phyloP scores from a whole-genome alignment of 768 basidiomycete species.

The Trametopsis cervina region DNA sequence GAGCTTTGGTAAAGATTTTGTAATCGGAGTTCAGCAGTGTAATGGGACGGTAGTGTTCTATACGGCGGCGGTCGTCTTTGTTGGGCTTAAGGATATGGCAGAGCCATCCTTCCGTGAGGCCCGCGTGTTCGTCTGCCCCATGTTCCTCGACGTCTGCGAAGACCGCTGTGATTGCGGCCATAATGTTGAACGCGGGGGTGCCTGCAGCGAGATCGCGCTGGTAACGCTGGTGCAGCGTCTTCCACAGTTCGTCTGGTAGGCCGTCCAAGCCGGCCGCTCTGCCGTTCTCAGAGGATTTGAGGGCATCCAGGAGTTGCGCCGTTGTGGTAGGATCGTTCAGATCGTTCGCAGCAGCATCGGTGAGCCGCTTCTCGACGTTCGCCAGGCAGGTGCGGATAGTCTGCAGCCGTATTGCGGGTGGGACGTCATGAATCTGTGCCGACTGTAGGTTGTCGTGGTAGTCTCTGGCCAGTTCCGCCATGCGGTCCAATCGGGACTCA shows the following conservation, averaged over 20 bases:
- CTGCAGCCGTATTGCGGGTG: background rate
- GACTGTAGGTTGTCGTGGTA: constrained; percentile 14
- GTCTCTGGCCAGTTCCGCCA: constrained; percentile 13
- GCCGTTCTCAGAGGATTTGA: background rate
- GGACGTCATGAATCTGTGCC: background rate
- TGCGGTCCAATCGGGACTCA: constrained; percentile 10
- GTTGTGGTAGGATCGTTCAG: background rate
- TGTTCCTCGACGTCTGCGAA: constrained; percentile 13
- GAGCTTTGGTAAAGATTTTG: constrained; percentile 16
- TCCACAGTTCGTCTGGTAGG: constrained; percentile 8
- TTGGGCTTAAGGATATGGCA: constrained; percentile 14
- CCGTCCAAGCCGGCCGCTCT: constrained; percentile 6
- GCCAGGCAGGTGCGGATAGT: background rate
- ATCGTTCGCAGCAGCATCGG: background rate
- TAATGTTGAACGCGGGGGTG: background rate
- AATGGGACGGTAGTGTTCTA: constrained; percentile 14
- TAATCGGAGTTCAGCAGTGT: constrained; percentile 18
- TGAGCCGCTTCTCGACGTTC: background rate
- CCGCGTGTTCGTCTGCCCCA: background rate
- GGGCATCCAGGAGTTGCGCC: background rate
- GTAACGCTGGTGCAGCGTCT: background rate
- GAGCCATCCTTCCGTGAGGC: constrained; percentile 12
- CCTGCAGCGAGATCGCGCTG: background rate
- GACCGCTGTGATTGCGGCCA: background rate
- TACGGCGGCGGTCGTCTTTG: constrained; percentile 9